phyloP scores from a whole-genome alignment of 2,329 filamentous ascomycete genomes.

The Fusarium domesticum region DNA sequence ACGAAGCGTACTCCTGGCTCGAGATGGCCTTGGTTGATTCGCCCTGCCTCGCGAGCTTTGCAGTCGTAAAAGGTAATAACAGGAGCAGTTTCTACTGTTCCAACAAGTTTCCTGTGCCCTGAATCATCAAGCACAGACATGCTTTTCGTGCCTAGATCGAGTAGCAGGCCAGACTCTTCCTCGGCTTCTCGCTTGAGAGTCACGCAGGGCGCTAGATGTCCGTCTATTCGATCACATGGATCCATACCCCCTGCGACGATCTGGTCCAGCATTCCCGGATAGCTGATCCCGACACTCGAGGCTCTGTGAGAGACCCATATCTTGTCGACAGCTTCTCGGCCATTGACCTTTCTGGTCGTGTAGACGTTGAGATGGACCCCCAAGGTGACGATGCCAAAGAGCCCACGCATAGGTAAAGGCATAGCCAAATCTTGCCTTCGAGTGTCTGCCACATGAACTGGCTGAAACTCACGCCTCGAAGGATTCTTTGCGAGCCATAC shows the following conservation, averaged over 20 bases:
- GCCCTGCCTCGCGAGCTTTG: conserved; percentile 32
- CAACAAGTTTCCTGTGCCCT: conserved; percentile 13
- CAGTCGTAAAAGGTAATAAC: conserved; percentile 36
- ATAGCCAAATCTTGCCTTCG: conserved; percentile 27
- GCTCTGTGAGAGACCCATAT: conserved; percentile 37
- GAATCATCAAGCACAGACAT: conserved; percentile 8
- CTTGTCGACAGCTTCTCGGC: conserved; percentile 22
- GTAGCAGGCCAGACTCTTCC: conserved; percentile 34
- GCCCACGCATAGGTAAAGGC: conserved; percentile 33
- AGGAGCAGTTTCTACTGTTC: conserved; percentile 22
- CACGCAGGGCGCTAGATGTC: conserved; percentile 19
- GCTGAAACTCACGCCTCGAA: conserved; percentile 26
- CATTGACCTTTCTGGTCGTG: conserved; percentile 24
- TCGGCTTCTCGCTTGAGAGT: conserved; percentile 34
- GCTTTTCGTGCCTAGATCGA: conserved; percentile 23
- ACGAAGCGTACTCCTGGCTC: conserved; percentile 39
- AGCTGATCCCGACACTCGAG: conserved; percentile 26
- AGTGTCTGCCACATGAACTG: conserved; percentile 27
- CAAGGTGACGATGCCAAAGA: conserved; percentile 37
- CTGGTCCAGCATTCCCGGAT: conserved; percentile 37
- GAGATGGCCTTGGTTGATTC: conserved; percentile 32
- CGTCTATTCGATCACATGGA: conserved; percentile 25
- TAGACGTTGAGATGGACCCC: conserved; percentile 40
- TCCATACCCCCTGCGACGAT: conserved; percentile 38
- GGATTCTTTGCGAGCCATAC: conserved; percentile 25